Evolutionary conservation across 1,139 yeast genomes (phyloP), one percentile per base, ranked within the genome.

Genomic region (Debaryomyces fabryi): DNA sequence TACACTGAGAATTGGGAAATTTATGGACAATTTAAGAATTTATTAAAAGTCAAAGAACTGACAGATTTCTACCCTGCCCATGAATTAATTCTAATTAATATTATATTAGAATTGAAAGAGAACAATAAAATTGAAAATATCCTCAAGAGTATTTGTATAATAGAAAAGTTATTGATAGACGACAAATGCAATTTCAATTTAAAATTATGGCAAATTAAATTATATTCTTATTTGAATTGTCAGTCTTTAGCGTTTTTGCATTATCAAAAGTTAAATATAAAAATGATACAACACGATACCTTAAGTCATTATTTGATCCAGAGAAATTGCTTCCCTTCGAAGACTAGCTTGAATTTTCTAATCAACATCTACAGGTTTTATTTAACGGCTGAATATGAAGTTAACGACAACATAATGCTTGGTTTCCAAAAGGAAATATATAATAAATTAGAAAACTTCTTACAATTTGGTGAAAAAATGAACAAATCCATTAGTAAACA

Each of bases 261-360:
- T 47, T 85, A 77, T 60, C 70, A 79, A 6, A 58, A 72, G 0
- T 68, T 93, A 46, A 81, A 83, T 41, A 80, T 91, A 52, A 88
- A 87, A 59, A 86, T 86, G 71, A 68, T 91, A 10, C 99, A 93
- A 65, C 75, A 80, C 52, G 98, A 93, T 60, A 82, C 93, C 0
- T 66, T 91, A 47, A 78, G 85, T 13, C 85, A 86, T 53, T 73
- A 77, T 51, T 61, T 88, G 12, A 62, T 74, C 6, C 74, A 83
- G 0, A 72, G 89, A 44, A 60, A 82, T 0, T 56, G 60, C 13
- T 55, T 51, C 16, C 76, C 78, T 1, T 57, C 68, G 0, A 62
- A 60, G 43, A 52, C 54, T 10, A 64, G 60, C 38, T 56, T 72
- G 37, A 60, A 62, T 23, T 56, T 58, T 25, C 59, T 72, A 39